Evolutionary conservation across 305 asterid genomes (phyloP), one percentile per base, ranked within the genome.

Genomic region (Fraxinus latifolia): DNA sequence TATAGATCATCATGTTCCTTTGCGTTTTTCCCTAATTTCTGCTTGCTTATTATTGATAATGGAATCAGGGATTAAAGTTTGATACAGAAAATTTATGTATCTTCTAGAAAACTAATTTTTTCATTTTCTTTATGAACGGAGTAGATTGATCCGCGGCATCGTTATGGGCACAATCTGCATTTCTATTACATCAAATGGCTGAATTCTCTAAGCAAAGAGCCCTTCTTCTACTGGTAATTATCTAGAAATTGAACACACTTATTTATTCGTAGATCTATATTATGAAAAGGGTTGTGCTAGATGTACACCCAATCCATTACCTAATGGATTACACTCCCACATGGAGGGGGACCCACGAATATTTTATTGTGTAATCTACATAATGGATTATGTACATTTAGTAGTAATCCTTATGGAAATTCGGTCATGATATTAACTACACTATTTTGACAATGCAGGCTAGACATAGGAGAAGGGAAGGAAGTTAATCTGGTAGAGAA

Each of bases 111-210:
- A 31, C 9, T 70, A 70, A 70, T 29, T 70, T 31, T 31, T 70
- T 2, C 4, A 34, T 29, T 79, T 1, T 7, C 9, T 31, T 50
- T 15, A 58, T 31, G 23, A 79, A 62, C 37, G 23, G 82, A 50
- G 84, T 93, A 96, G 99, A 94, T 96, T 82, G 99, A 96, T 83
- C 99, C 99, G 2, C 87, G 98, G 79, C 99, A 96, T 86, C 95
- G 99, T 19, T 94, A 96, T 68, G 99, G 99, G 74, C 99, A 96
- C 91, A 96, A 96, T 86, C 85, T 96, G 67, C 98, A 92, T 88
- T 91, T 96, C 89, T 94, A 96, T 80, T 96, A 96, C 78, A 82
- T 79, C 89, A 92, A 89, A 0, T 96, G 99, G 99, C 65, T 94
- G 87, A 89, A 89, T 82, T 94, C 97, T 77, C 94, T 93, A 85